A percentile compares a stretch with the other conserved stretches of the same genome.
These are phyloP conservation scores for Colletotrichum lindemuthianum DNA, from an alignment of 2,329 filamentous ascomycete species.

Conservation along the genomic window DNA sequence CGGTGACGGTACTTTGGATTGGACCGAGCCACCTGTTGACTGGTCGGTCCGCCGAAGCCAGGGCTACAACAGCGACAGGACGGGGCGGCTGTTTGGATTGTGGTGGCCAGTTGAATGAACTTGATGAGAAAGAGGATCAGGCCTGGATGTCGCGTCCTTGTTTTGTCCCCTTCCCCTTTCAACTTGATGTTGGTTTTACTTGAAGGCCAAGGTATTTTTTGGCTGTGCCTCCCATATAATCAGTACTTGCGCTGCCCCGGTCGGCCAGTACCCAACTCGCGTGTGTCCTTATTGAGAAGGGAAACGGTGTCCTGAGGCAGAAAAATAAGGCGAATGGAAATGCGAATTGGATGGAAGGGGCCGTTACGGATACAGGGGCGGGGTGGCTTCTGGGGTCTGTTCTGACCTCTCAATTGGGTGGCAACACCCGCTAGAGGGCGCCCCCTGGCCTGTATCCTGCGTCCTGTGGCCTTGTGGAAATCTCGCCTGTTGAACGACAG, in stretches of 20 bases:
- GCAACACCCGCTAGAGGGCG: conserved; percentile 28
- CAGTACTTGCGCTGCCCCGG: conserved; percentile 23
- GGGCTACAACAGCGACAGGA: conserved; percentile 16
- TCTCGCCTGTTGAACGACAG: conserved; percentile 20
- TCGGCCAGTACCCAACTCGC: conserved; percentile 22
- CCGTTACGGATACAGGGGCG: conserved; percentile 35
- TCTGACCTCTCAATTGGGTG: conserved; percentile 33
- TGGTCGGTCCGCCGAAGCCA: conserved; percentile 13
- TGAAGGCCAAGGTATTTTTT: conserved; percentile 20
- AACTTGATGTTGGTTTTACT: background rate
- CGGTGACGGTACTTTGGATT: conserved; percentile 16
- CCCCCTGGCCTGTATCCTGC: background rate
- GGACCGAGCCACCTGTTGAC: conserved; percentile 6
- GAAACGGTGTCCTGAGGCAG: conserved; percentile 30
- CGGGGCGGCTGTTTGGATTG: conserved; percentile 14
- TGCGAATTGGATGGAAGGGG: conserved; percentile 32
- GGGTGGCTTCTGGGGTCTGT: conserved; percentile 29
- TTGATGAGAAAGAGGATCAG: conserved; percentile 24
- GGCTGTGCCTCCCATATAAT: conserved; percentile 14
- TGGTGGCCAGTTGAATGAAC: conserved; percentile 10
- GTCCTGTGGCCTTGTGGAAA: conserved; percentile 29
- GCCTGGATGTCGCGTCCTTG: conserved; percentile 29
- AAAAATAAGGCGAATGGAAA: conserved; percentile 32
- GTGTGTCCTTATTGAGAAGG: conserved; percentile 29
- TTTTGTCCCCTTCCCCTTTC: conserved; percentile 5